Evolutionary conservation across 306 rosid genomes (phyloP).

Genomic region (Fragaria ananassa): DNA sequence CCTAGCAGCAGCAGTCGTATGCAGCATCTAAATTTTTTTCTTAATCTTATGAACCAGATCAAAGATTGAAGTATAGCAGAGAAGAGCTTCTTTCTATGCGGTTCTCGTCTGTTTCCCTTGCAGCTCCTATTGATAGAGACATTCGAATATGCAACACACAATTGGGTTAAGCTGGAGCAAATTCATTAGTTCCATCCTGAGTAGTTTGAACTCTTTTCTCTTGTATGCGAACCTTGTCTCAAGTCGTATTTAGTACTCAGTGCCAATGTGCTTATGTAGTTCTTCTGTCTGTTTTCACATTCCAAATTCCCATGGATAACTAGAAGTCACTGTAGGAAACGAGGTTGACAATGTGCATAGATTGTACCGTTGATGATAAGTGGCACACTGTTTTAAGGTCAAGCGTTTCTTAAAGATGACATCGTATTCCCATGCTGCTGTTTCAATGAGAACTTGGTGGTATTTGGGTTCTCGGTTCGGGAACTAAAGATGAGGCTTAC

Average conservation of each 20-base stretch:
- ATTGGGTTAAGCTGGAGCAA: conserved; percentile 1
- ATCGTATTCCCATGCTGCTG: not conserved
- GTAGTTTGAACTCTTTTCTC: not conserved
- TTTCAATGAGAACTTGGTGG: not conserved
- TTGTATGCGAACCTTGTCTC: not conserved
- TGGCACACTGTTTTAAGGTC: not conserved
- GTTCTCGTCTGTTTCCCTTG: conserved; percentile 20
- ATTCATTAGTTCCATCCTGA: not conserved
- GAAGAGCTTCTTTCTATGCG: conserved; percentile 76
- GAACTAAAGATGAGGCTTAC: too few species aligned
- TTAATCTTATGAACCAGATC: conserved; percentile 56
- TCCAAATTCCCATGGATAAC: not conserved
- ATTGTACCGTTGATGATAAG: not conserved
- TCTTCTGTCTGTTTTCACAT: not conserved
- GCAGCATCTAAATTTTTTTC: conserved; percentile 22
- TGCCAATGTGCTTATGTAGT: not conserved
- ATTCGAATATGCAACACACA: not conserved
- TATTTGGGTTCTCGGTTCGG: too few species aligned
- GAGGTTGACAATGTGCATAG: not conserved
- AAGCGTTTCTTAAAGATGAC: not conserved
- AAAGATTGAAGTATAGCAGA: conserved; percentile 71
- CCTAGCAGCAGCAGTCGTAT: conserved; percentile 1
- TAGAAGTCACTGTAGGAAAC: not conserved
- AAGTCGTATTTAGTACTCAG: not conserved
- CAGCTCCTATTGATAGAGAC: conserved; percentile 10